Percentiles rank a stretch among this genome's conserved stretches.
These are phyloP conservation scores for Ascobolus immersus DNA, from an alignment of 495 filamentous ascomycete genomes.

Conservation along the genomic window DNA sequence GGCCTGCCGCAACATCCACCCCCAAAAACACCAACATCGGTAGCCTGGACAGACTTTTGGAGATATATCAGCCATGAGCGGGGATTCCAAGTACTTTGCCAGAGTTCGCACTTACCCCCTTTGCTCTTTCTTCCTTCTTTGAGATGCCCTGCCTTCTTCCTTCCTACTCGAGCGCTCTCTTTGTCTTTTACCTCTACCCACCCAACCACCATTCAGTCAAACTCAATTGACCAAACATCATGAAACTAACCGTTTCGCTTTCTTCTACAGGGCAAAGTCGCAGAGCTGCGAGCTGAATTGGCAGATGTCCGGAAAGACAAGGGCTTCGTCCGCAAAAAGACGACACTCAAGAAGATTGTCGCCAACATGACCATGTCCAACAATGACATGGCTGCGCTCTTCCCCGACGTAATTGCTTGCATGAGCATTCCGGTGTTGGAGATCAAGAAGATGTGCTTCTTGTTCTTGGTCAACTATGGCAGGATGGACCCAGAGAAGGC, in stretches of 20 bases:
- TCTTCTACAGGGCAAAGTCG: constrained; percentile 73
- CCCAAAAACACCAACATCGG: too few species aligned
- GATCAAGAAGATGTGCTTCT: constrained; percentile 99
- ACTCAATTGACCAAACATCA: constrained; percentile 7
- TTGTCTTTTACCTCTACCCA: constrained; percentile 6
- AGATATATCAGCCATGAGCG: too few species aligned
- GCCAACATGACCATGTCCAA: constrained; percentile 99
- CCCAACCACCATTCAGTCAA: constrained; percentile 1
- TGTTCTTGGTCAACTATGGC: constrained; percentile 92
- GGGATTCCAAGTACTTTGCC: constrained; percentile 33
- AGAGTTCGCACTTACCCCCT: constrained; percentile 32
- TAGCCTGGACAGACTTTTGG: too few species aligned
- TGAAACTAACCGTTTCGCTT: constrained; percentile 12
- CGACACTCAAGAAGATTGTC: constrained; percentile 97
- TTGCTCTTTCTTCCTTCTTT: constrained; percentile 1
- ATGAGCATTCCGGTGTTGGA: constrained; percentile 86
- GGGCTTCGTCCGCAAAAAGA: constrained; percentile 89
- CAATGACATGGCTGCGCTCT: constrained; percentile 95
- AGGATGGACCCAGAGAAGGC: constrained; percentile 86
- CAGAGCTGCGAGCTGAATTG: constrained; percentile 84
- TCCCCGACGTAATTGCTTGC: constrained; percentile 80
- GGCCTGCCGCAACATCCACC: too few species aligned
- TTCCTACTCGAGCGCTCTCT: background rate
- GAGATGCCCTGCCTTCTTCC: background rate
- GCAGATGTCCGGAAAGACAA: constrained; percentile 96